Conservation (phyloP, 495 filamentous ascomycete genomes). For the Cercophora scortea region DNA sequence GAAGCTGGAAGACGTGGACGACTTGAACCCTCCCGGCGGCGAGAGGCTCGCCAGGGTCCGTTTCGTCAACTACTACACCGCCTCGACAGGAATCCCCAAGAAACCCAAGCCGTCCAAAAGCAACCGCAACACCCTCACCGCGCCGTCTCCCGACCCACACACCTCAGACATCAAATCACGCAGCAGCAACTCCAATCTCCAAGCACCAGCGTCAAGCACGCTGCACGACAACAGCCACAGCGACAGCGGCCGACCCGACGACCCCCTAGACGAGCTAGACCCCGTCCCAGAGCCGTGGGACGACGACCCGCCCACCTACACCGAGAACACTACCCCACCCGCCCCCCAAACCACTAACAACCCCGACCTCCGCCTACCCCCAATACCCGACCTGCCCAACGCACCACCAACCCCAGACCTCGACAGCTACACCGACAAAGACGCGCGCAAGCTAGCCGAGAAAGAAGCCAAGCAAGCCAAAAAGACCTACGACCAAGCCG, state of each 20-base stretch:
- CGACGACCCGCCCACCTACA: neutral
- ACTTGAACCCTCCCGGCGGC: conserved; percentile 12
- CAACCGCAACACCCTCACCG: too few species aligned
- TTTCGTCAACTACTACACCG: conserved; percentile 88
- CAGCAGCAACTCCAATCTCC: neutral
- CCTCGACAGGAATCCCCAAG: conserved; percentile 63
- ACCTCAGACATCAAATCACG: neutral
- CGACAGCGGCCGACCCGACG: neutral
- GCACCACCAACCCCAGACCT: conserved; percentile 41
- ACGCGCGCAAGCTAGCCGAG: conserved; percentile 55
- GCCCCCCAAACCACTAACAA: neutral
- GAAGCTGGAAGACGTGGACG: conserved; percentile 59
- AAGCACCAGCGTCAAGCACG: neutral
- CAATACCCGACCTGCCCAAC: conserved; percentile 33
- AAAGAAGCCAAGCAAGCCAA: conserved; percentile 48
- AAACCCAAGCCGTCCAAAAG: conserved; percentile 2
- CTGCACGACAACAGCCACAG: neutral
- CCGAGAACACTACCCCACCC: neutral
- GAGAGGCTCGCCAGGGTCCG: conserved; percentile 40
- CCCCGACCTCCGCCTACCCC: conserved; percentile 25
- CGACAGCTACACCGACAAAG: conserved; percentile 48
- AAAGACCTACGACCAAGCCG: conserved; percentile 51
- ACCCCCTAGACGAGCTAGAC: neutral
- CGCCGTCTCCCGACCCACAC: neutral
- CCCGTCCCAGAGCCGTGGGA: neutral